Conservation (phyloP, 2,329 filamentous ascomycete genomes). For the Colletotrichum sp. region DNA sequence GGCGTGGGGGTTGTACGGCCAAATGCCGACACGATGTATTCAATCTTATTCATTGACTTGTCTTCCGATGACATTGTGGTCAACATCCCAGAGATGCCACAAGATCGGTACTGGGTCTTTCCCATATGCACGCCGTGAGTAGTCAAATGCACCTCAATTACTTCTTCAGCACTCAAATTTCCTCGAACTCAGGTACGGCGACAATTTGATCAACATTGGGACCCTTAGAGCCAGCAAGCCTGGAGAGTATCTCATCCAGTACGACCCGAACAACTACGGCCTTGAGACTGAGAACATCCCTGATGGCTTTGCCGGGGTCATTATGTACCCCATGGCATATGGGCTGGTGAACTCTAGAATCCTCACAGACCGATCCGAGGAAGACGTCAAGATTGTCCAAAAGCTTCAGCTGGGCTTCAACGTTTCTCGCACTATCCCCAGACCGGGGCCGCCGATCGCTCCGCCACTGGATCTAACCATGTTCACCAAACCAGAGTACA, state of each 20-base stretch:
- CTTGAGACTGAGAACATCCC: not conserved
- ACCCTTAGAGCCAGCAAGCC: not conserved
- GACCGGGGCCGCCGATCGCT: not conserved
- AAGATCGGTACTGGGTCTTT: not conserved
- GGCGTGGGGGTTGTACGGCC: not conserved
- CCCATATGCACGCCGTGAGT: not conserved
- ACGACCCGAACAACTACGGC: not conserved
- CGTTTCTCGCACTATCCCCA: not conserved
- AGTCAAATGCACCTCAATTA: rapidly evolving
- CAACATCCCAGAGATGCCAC: not conserved
- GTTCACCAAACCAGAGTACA: not conserved
- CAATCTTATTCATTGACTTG: not conserved
- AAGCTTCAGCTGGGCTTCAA: not conserved
- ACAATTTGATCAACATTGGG: not conserved
- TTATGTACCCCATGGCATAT: not conserved
- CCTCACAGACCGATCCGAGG: not conserved
- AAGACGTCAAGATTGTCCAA: not conserved
- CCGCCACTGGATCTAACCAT: not conserved
- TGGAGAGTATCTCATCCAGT: not conserved
- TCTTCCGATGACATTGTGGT: not conserved
- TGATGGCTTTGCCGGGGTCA: not conserved
- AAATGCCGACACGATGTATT: not conserved
- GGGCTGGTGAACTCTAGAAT: not conserved
- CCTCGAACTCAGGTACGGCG: not conserved
- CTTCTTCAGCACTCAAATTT: not conserved